These are phyloP conservation scores for Colletotrichum acutatum DNA, from an alignment of 2,329 filamentous ascomycete genomes.

Conservation along the genomic window DNA sequence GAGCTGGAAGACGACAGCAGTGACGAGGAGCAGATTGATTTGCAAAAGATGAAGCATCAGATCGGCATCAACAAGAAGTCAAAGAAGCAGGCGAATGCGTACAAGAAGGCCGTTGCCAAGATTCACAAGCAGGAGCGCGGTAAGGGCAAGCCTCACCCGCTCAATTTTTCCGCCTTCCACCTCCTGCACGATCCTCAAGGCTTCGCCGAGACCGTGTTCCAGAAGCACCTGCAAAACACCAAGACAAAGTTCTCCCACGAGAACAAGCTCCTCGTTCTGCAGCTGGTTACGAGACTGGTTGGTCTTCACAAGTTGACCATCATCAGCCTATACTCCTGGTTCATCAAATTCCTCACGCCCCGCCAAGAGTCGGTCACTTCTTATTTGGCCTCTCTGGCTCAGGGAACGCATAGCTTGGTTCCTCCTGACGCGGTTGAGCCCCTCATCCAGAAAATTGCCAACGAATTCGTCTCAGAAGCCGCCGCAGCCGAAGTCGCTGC, in stretches of 20 bases:
- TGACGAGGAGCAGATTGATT: conserved; percentile 81
- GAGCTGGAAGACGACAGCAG: conserved; percentile 91
- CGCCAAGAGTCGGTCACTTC: conserved; percentile 91
- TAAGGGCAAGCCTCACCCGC: conserved; percentile 85
- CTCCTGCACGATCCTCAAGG: conserved; percentile 94
- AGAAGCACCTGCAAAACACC: conserved; percentile 88
- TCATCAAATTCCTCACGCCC: conserved; percentile 90
- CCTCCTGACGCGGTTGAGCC: conserved; percentile 94
- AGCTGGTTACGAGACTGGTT: conserved; percentile 90
- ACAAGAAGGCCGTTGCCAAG: conserved; percentile 84
- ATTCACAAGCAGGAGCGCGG: conserved; percentile 87
- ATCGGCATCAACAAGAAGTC: conserved; percentile 96
- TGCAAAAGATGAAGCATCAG: conserved; percentile 86
- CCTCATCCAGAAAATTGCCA: conserved; percentile 92
- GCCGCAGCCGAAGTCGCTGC: conserved; percentile 90
- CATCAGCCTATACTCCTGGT: conserved; percentile 93
- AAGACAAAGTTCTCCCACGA: conserved; percentile 89
- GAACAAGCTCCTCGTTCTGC: conserved; percentile 88
- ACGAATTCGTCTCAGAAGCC: conserved; percentile 97
- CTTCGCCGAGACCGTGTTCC: conserved; percentile 90
- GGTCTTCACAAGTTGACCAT: conserved; percentile 93
- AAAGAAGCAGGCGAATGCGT: conserved; percentile 83
- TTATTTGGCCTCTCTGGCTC: conserved; percentile 91
- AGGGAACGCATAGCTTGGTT: conserved; percentile 90
- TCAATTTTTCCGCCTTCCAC: conserved; percentile 97